A percentile compares a stretch with the other conserved stretches of the same genome.
phyloP scores from a whole-genome alignment of 108 stramenopile genomes.

The Cyclostephanos tholiformis region DNA sequence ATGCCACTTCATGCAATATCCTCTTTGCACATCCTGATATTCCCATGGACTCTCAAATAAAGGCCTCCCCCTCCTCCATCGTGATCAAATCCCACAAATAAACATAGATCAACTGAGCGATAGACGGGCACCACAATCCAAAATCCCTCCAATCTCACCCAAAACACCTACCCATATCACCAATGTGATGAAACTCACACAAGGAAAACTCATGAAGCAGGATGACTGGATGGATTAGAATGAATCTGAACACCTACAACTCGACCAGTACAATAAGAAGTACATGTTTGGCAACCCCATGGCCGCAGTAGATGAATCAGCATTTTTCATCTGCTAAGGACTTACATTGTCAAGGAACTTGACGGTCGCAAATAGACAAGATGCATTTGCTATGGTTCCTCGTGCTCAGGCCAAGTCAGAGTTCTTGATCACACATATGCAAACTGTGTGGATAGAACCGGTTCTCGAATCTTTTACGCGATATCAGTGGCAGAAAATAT shows the following conservation, averaged over 20 bases:
- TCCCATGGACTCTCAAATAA: no score
- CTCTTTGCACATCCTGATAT: no score
- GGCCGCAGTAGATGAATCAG: background rate
- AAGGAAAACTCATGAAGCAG: background rate
- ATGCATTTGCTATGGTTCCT: no score
- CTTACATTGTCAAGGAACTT: background rate
- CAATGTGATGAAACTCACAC: background rate
- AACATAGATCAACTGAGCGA: no score
- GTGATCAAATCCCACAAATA: no score
- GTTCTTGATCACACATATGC: slow-evolving; percentile 4
- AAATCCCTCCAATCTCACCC: no score
- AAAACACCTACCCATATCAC: no score
- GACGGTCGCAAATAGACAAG: slow-evolving; percentile 10
- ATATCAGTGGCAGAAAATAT: background rate
- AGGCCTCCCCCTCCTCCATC: no score
- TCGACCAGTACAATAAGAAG: no score
- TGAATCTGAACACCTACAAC: no score
- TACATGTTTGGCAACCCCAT: background rate
- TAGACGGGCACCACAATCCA: no score
- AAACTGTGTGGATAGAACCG: slow-evolving; percentile 25
- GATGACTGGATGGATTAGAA: background rate
- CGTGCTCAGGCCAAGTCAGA: background rate
- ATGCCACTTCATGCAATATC: no score
- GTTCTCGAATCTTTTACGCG: slow-evolving; percentile 28
- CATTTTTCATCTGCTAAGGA: background rate